Evolutionary conservation across 1,284 basidiomycete genomes (phyloP).

Genomic region (Xerocomus amazonicus): DNA sequence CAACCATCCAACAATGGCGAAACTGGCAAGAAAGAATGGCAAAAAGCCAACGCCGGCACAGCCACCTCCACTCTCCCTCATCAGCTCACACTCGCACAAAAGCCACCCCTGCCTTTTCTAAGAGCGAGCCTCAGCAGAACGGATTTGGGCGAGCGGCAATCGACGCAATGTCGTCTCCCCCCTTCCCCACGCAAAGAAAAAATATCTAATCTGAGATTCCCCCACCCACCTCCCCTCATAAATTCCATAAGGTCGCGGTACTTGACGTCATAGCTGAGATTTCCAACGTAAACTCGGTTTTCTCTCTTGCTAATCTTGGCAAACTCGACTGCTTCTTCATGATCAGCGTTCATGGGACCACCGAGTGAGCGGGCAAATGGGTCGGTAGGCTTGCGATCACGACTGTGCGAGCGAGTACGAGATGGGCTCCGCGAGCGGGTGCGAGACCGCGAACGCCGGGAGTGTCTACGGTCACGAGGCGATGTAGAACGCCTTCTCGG

Average conservation of each 20-base stretch:
- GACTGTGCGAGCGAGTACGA: constrained; percentile 57
- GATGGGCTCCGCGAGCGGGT: constrained; percentile 53
- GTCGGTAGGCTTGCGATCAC: constrained; percentile 60
- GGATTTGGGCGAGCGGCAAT: constrained; percentile 32
- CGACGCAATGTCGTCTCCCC: constrained; percentile 21
- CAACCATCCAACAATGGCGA: constrained; percentile 60
- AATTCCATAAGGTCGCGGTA: constrained; percentile 98
- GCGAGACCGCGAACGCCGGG: constrained; percentile 50
- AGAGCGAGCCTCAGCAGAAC: constrained; percentile 37
- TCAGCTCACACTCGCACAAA: constrained; percentile 36
- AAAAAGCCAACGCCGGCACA: constrained; percentile 18
- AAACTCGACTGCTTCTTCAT: constrained; percentile 86
- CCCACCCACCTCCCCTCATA: constrained; percentile 98
- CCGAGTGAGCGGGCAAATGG: constrained; percentile 76
- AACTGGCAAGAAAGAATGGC: constrained; percentile 41
- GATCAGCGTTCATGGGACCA: constrained; percentile 87
- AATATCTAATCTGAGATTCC: constrained; percentile 54
- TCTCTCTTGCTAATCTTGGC: constrained; percentile 94
- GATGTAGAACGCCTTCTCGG: constrained; percentile 60
- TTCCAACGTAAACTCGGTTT: constrained; percentile 97
- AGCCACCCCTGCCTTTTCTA: constrained; percentile 32
- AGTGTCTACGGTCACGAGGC: constrained; percentile 46
- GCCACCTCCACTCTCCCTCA: constrained; percentile 32
- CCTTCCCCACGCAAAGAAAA: constrained; percentile 34
- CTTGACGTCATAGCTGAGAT: constrained; percentile 96